Evolutionary conservation across 257 asterid species (phyloP), one percentile per base, ranked within the genome.

Genomic region (Solanum chaucha): DNA sequence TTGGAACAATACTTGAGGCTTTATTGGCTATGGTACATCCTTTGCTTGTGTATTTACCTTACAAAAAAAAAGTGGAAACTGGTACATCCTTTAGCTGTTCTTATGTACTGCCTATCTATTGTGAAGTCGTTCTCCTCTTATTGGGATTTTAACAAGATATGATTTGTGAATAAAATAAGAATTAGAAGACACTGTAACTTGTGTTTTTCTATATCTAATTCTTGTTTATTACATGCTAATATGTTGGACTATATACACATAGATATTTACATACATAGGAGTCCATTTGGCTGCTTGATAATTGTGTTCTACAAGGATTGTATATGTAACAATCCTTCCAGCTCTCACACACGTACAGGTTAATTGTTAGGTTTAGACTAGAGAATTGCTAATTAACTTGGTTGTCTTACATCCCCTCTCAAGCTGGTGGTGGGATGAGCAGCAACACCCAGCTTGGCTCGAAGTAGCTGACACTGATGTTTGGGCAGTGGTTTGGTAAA

Each of bases 1-100:
- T 95, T 87, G 98, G 98, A 90, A 91, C 97, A 24, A 93, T 96
- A 86, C 91, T 95, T 0, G 99, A 95, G 95, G 94, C 97, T 83
- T 86, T 91, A 46, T 91, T 96, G 86, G 99, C 98, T 82, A 95
- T 95, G 98, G 98, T 96, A 90, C 87, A 88, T 83, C 87, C 84
- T 78, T 78, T 78, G 24, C 84, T 44, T 78, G 24, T 78, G 84
- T 72, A 72, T 72, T 72, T 72, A 19, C 48, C 46, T 72, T 72
- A 20, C 11, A 2, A 35, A 34, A 35, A 34, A 10, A 41, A 38
- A 35, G 26, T 17, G 22, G 28, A 72, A 72, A 94, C 77, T 94
- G 97, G 97, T 92, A 89, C 81, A 87, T 83, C 86, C n/a, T 41
- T 41, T 77, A 48, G 24, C 84, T 44, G 24, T 44, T 46, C 30